A percentile compares a stretch with the other conserved stretches of the same genome.
Evolutionary conservation across 768 basidiomycete genomes (phyloP).

Genomic region (Rhodotorula graminis): DNA sequence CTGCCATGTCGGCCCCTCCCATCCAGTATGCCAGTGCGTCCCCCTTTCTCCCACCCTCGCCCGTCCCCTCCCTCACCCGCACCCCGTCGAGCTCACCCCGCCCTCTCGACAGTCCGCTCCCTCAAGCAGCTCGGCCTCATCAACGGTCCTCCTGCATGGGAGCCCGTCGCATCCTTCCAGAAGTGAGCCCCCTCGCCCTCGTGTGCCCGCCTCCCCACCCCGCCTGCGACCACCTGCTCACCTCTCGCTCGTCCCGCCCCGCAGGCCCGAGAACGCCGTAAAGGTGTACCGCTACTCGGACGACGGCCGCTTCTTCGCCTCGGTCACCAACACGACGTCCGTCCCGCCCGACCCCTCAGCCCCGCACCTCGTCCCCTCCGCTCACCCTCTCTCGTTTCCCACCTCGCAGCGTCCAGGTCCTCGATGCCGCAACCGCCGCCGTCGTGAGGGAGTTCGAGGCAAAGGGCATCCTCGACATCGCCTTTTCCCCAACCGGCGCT

Average conservation of each 20-base stretch:
- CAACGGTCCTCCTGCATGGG: conserved; percentile 72
- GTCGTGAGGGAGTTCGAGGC: conserved; percentile 68
- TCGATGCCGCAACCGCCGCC: conserved; percentile 66
- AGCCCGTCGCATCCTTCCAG: conserved; percentile 57
- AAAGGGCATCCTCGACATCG: conserved; percentile 72
- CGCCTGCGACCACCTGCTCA: not conserved
- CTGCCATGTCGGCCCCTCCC: conserved; percentile 3
- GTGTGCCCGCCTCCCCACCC: not conserved
- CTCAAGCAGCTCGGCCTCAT: conserved; percentile 89
- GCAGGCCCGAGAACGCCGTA: conserved; percentile 32
- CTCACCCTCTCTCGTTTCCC: not conserved
- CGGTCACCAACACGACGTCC: conserved; percentile 35
- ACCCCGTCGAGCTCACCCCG: not conserved
- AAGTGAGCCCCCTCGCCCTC: conserved; percentile 42
- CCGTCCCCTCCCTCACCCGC: too few species aligned
- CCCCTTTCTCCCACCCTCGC: not conserved
- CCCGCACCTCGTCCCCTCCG: not conserved
- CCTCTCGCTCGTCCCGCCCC: not conserved
- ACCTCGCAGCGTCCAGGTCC: conserved; percentile 65
- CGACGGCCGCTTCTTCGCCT: conserved; percentile 42
- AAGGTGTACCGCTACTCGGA: conserved; percentile 41
- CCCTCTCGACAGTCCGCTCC: conserved; percentile 64
- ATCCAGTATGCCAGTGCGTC: conserved; percentile 33
- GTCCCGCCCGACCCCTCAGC: not conserved
- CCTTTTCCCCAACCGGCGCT: conserved; percentile 87